phyloP scores from a whole-genome alignment of 192 early-diverging fungal species.

The Physocladia obscura region DNA sequence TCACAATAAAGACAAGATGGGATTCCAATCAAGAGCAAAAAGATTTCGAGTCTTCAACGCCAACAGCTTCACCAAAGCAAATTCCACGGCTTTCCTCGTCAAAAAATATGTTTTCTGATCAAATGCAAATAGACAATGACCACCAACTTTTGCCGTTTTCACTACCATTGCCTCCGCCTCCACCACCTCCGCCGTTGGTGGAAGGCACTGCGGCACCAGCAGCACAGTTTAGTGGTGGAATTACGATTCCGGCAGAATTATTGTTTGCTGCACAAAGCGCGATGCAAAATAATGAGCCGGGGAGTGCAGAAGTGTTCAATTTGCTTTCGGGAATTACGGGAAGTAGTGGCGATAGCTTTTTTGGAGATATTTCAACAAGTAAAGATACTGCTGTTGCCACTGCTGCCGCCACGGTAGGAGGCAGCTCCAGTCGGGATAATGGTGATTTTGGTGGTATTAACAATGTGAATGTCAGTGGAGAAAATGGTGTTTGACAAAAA shows the following conservation, averaged over 20 bases:
- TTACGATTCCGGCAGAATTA: constrained; percentile 18
- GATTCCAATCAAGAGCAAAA: neutral
- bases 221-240: neutral
- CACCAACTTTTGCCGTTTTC: neutral
- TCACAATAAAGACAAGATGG: no score
- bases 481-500: no score
- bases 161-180: neutral
- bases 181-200: neutral
- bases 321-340: constrained; percentile 7
- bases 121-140: no score
- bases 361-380: no score
- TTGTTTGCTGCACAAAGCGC: constrained; percentile 23
- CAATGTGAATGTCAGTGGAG: no score
- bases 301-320: constrained; percentile 18
- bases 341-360: neutral
- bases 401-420: no score
- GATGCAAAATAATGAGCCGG: constrained; percentile 15
- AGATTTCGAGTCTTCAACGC: constrained; percentile 2
- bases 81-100: no score
- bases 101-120: no score
- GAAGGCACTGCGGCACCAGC: neutral
- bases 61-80: neutral
- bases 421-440: no score
- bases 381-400: no score
- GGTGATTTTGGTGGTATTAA: no score